Conservation (phyloP, 176 grass and related monocot species). For the Triticum monococcum region DNA sequence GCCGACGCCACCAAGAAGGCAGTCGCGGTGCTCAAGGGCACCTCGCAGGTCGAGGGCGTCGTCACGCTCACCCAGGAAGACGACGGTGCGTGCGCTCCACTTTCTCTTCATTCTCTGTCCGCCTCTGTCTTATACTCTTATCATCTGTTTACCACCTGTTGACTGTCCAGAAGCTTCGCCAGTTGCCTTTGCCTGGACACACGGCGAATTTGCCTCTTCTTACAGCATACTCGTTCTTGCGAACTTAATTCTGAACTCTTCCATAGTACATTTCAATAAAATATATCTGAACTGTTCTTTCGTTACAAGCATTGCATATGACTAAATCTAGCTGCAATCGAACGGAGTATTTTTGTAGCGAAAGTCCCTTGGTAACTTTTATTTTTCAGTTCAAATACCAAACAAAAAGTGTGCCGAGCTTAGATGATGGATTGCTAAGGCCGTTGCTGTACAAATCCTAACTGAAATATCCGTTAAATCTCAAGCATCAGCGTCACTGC, state of each 20-base stretch:
- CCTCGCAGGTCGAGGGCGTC: conserved; percentile 72
- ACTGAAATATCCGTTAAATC: not conserved
- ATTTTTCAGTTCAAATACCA: not conserved
- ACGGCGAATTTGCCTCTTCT: not conserved
- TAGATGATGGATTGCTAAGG: not conserved
- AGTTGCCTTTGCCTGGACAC: not conserved
- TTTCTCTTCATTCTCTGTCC: not conserved
- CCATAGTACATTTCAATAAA: too few species aligned
- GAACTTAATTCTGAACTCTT: not conserved
- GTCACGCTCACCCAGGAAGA: conserved; percentile 84
- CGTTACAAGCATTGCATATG: not conserved
- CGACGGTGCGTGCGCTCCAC: conserved; percentile 33
- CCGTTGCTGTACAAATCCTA: not conserved
- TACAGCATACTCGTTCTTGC: not conserved
- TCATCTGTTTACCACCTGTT: not conserved
- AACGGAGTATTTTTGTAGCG: not conserved
- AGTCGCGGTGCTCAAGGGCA: conserved; percentile 85
- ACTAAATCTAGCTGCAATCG: not conserved
- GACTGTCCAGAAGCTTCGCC: not conserved
- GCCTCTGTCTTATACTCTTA: not conserved
- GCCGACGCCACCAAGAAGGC: conserved; percentile 79
- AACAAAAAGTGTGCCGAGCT: not conserved
- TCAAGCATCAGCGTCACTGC: not conserved
- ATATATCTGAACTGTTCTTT: not conserved
- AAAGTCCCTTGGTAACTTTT: not conserved